Conservation (phyloP, 345 rosid genomes). For the Sonneratia caseolaris region DNA sequence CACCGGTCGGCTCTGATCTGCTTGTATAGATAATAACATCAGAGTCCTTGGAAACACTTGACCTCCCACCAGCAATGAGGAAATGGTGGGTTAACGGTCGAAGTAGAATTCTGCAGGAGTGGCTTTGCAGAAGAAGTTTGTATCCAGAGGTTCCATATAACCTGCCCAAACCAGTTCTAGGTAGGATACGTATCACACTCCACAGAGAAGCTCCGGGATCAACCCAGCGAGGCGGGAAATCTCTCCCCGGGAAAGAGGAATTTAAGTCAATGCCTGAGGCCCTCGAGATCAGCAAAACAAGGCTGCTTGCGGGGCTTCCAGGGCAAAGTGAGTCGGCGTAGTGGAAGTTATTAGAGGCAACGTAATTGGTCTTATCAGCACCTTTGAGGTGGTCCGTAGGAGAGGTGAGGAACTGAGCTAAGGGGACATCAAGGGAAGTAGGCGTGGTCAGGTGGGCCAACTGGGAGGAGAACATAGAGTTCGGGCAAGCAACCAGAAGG, state of each 20-base stretch:
- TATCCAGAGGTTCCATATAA: conserved; percentile 44
- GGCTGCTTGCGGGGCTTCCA: conserved; percentile 81
- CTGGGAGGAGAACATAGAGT: conserved; percentile 91
- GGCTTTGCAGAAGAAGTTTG: conserved; percentile 93
- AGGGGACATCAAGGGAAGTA: conserved; percentile 93
- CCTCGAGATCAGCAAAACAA: conserved; percentile 61
- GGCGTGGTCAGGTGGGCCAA: conserved; percentile 89
- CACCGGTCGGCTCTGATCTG: conserved; percentile 46
- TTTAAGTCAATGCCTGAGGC: conserved; percentile 51
- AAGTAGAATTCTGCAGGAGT: conserved; percentile 85
- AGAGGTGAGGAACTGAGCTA: conserved; percentile 77
- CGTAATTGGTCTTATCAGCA: conserved; percentile 35
- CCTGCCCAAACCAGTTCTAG: conserved; percentile 61
- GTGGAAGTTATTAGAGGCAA: conserved; percentile 59
- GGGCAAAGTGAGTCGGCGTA: conserved; percentile 66
- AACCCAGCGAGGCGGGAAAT: conserved; percentile 61
- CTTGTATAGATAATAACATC: conserved; percentile 45
- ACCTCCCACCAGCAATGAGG: conserved; percentile 84
- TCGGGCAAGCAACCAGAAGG: too few relatives aligned
- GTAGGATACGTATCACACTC: conserved; percentile 50
- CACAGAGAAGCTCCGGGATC: conserved; percentile 59
- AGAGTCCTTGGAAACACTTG: conserved; percentile 90
- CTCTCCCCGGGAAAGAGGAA: conserved; percentile 66
- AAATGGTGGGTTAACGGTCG: conserved; percentile 73
- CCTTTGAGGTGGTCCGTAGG: conserved; percentile 46